Percentiles rank a stretch among this genome's conserved stretches.
Evolutionary conservation across 1,284 basidiomycete species (phyloP).

Genomic region (Pulchroboletus neoregius): DNA sequence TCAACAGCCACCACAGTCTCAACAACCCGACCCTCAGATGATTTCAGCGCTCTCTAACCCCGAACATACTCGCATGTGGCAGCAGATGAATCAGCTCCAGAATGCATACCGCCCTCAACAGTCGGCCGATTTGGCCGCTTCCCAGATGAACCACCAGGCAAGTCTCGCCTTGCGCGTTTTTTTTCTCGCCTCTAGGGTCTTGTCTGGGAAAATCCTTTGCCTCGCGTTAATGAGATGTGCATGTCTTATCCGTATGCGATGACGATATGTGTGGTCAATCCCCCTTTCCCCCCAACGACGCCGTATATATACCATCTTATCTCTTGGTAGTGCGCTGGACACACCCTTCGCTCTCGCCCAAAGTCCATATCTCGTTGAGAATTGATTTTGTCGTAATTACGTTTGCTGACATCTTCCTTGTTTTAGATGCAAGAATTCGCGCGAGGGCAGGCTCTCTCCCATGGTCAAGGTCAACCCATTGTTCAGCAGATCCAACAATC

Average conservation of each 20-base stretch:
- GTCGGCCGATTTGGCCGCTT: constrained; percentile 39
- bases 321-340: constrained; percentile 6
- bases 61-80: constrained; percentile 53
- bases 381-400: constrained; percentile 14
- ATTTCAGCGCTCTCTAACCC: constrained; percentile 41
- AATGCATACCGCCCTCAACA: constrained; percentile 43
- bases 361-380: constrained; percentile 7
- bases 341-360: not conserved
- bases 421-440: constrained; percentile 50
- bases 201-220: constrained; percentile 18
- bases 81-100: constrained; percentile 50
- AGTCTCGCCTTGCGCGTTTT: constrained; percentile 28
- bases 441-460: constrained; percentile 40
- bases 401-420: constrained; percentile 22
- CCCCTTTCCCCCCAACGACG: constrained; percentile 14
- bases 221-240: constrained; percentile 15
- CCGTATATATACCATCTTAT: constrained; percentile 16
- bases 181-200: constrained; percentile 3
- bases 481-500: constrained; percentile 40
- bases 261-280: constrained; percentile 18
- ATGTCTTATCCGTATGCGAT: constrained; percentile 16
- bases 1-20: constrained; percentile 38
- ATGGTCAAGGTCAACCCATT: constrained; percentile 34
- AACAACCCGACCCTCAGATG: constrained; percentile 38
- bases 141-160: constrained; percentile 46